phyloP scores from a whole-genome alignment of 305 asterid species.

The Plantago rigida region DNA sequence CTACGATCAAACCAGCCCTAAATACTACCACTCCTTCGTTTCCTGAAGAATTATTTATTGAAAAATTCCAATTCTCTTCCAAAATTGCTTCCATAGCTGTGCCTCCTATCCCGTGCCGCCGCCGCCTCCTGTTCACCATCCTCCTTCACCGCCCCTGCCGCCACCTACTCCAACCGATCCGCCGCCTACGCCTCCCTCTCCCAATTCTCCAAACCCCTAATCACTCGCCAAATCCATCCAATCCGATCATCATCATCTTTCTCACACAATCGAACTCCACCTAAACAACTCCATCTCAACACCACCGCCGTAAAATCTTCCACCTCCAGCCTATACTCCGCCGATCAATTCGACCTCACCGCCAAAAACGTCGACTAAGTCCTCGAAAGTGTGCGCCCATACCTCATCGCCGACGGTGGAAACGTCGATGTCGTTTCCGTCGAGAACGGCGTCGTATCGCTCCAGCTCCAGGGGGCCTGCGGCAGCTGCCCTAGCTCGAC shows the following conservation, averaged over 20 bases:
- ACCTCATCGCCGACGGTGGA: constrained; percentile 87
- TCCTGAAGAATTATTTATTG: too few species aligned
- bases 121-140: too few species aligned
- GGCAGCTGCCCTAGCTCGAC: constrained; percentile 89
- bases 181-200: too few species aligned
- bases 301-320: constrained; percentile 28
- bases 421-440: constrained; percentile 77
- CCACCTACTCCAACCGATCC: too few species aligned
- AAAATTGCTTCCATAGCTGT: too few species aligned
- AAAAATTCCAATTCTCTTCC: too few species aligned
- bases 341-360: constrained; percentile 69
- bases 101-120: too few species aligned
- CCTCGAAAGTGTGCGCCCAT: constrained; percentile 78
- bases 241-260: too few species aligned
- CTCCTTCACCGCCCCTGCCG: too few species aligned
- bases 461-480: constrained; percentile 88
- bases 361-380: constrained; percentile 69
- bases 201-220: constrained; percentile 12
- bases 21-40: too few species aligned
- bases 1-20: too few species aligned
- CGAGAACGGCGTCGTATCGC: constrained; percentile 67
- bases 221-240: constrained; percentile 10
- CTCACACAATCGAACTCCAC: constrained; percentile 18
- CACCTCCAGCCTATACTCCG: constrained; percentile 55
- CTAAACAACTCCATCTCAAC: constrained; percentile 25